Conservation (phyloP, 176 grass and related monocot species). For the sorghum (Sorghum bicolor) region DNA sequence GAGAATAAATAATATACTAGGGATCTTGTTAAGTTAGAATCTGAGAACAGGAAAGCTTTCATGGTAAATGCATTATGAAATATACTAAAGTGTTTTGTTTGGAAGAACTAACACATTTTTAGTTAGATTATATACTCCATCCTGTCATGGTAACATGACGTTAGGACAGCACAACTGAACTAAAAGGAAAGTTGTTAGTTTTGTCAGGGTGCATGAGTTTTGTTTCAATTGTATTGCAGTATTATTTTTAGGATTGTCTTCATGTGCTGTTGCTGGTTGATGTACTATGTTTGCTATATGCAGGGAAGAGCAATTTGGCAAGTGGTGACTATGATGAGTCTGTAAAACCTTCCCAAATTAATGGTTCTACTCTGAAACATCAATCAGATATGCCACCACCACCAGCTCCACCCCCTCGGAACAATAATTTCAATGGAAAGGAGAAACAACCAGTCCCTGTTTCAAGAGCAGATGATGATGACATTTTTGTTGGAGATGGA, state of each 20-base stretch:
- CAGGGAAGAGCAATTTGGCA: constrained; percentile 60
- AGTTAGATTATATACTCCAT: not conserved
- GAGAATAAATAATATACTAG: not conserved
- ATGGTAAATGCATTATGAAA: not conserved
- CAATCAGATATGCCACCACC: constrained; percentile 55
- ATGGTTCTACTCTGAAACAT: constrained; percentile 46
- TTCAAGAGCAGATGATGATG: constrained; percentile 63
- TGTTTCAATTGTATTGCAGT: not conserved
- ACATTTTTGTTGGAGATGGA: constrained; percentile 94
- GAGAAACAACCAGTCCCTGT: constrained; percentile 51
- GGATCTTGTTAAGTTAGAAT: constrained; percentile 11
- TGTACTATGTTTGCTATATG: constrained; percentile 12
- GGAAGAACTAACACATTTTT: not conserved
- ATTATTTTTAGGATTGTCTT: constrained; percentile 1
- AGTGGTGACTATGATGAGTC: constrained; percentile 53
- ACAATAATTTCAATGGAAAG: constrained; percentile 44
- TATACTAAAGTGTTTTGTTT: constrained; percentile 8
- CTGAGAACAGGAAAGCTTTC: not conserved
- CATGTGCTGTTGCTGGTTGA: not conserved
- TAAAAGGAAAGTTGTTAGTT: constrained; percentile 18
- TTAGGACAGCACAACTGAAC: not conserved
- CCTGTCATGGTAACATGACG: not conserved
- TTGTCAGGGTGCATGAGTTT: not conserved
- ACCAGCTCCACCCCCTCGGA: constrained; percentile 37
- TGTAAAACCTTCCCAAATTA: constrained; percentile 52